phyloP scores from a whole-genome alignment of 306 rosid genomes.

The Begonia masoniana region DNA sequence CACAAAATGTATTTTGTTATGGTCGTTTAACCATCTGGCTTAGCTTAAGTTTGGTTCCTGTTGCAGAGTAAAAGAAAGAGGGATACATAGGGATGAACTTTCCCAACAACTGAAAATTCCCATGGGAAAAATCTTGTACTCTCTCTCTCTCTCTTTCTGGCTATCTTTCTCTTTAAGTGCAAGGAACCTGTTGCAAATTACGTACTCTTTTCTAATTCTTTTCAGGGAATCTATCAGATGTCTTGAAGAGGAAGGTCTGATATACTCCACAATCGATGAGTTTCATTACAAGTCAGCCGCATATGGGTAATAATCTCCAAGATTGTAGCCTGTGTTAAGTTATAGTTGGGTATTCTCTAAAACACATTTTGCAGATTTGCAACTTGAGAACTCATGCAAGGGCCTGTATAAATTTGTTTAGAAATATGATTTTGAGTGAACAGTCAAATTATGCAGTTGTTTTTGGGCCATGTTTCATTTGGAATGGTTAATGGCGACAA shows the following conservation, averaged over 20 bases:
- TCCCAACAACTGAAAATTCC: constrained; percentile 69
- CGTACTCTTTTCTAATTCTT: neutral
- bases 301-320: constrained; percentile 8
- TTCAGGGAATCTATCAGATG: constrained; percentile 60
- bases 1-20: neutral
- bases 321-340: constrained; percentile 2
- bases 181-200: neutral
- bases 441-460: no score
- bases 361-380: no score
- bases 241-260: constrained; percentile 70
- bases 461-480: no score
- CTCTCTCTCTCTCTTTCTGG: constrained; percentile 6
- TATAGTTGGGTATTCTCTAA: constrained; percentile 4
- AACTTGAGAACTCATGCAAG: no score
- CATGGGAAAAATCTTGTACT: constrained; percentile 55
- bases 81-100: constrained; percentile 59
- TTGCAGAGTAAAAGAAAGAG: constrained; percentile 61
- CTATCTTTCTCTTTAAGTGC: neutral
- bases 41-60: constrained; percentile 2
- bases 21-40: neutral
- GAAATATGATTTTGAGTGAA: no score
- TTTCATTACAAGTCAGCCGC: constrained; percentile 71
- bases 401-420: no score
- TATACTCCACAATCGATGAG: constrained; percentile 87
- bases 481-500: no score